phyloP scores from a whole-genome alignment of 2,329 filamentous ascomycete species.

The Fusarium oligoseptatum region DNA sequence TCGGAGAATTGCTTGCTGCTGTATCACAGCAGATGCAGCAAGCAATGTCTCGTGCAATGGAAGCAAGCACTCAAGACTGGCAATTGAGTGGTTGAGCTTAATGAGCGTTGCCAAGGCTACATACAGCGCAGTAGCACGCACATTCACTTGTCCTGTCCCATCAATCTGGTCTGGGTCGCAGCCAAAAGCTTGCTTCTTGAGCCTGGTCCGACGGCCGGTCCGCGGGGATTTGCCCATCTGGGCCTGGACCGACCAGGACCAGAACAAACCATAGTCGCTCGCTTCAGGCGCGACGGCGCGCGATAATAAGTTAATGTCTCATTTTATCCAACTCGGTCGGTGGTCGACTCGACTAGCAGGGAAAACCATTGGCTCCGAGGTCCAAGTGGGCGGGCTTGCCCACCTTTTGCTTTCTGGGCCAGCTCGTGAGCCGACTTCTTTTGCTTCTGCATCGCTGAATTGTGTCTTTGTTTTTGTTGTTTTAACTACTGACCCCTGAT shows the following conservation, averaged over 20 bases:
- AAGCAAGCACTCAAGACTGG: not conserved
- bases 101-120: not conserved
- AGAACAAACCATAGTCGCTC: not conserved
- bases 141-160: not conserved
- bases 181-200: not conserved
- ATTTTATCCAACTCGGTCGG: not conserved
- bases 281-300: not conserved
- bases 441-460: not conserved
- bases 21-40: not conserved
- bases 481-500: not conserved
- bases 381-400: not conserved
- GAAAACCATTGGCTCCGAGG: not conserved
- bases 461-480: not conserved
- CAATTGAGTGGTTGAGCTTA: not conserved
- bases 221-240: not conserved
- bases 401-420: not conserved
- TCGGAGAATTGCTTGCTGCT: not conserved
- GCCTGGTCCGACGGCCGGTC: not conserved
- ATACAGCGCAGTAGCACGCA: no score
- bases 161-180: not conserved
- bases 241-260: not conserved
- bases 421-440: not conserved
- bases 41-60: not conserved
- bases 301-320: not conserved
- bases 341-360: not conserved